Conservation (phyloP, 2,329 filamentous ascomycete species). For the Ophiostoma ulmi region DNA sequence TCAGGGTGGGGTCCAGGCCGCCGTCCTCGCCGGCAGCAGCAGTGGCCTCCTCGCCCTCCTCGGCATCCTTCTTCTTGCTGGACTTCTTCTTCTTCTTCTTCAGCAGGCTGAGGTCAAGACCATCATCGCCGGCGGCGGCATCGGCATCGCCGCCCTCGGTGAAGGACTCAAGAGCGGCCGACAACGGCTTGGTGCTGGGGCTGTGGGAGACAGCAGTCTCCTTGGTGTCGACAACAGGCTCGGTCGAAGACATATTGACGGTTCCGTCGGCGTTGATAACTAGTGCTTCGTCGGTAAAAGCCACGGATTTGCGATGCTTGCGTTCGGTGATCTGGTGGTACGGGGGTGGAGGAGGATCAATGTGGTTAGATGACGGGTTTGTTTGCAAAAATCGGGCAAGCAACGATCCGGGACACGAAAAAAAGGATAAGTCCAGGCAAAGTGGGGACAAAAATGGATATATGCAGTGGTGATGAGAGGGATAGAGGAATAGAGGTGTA, state of each 20-base stretch:
- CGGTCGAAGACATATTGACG: slow-evolving; percentile 65
- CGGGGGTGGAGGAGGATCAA: background rate
- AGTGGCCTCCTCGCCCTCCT: slow-evolving; percentile 40
- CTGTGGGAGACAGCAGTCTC: slow-evolving; percentile 76
- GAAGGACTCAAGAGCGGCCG: slow-evolving; percentile 48
- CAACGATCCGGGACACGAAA: slow-evolving; percentile 2
- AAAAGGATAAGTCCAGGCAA: slow-evolving; percentile 14
- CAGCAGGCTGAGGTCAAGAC: slow-evolving; percentile 61
- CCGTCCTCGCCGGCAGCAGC: slow-evolving; percentile 58
- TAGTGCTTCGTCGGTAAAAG: slow-evolving; percentile 81
- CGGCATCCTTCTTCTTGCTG: slow-evolving; percentile 50
- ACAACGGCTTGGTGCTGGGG: slow-evolving; percentile 52
- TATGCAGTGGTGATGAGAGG: slow-evolving; percentile 15
- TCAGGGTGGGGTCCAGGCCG: slow-evolving; percentile 48
- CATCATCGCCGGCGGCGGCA: slow-evolving; percentile 47
- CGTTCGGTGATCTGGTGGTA: slow-evolving; percentile 24
- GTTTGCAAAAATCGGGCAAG: slow-evolving; percentile 21
- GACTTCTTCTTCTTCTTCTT: slow-evolving; percentile 52
- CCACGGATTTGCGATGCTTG: slow-evolving; percentile 65
- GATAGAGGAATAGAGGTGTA: background rate
- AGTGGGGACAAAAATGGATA: slow-evolving; percentile 21
- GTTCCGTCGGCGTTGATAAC: slow-evolving; percentile 87
- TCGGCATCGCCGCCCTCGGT: slow-evolving; percentile 41
- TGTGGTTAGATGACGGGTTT: slow-evolving; percentile 13
- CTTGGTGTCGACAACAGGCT: slow-evolving; percentile 66